These are phyloP conservation scores for Cenchrus fungigraminus DNA, from an alignment of 176 grass and related monocot genomes.

Conservation along the genomic window DNA sequence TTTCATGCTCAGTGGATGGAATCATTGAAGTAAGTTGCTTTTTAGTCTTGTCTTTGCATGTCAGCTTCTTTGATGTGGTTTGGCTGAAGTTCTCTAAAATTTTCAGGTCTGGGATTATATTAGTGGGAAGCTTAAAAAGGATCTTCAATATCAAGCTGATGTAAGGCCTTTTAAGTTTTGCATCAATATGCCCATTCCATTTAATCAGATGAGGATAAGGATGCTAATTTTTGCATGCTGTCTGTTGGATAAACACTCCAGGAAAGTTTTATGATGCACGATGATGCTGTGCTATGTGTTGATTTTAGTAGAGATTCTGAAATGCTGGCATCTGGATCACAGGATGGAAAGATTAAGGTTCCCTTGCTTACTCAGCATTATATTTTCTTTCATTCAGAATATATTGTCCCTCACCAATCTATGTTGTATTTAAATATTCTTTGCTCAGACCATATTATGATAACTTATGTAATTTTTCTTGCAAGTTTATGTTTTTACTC, in stretches of 20 bases:
- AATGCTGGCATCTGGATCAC: slow-evolving; percentile 90
- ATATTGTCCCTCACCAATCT: background rate
- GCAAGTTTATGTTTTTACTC: slow-evolving; percentile 19
- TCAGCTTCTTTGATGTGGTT: slow-evolving; percentile 7
- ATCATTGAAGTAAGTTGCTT: slow-evolving; percentile 83
- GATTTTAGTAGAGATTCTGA: slow-evolving; percentile 99
- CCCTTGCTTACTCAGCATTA: background rate
- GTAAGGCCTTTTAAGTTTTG: slow-evolving; percentile 53
- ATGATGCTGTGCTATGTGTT: slow-evolving; percentile 89
- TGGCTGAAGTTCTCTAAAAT: slow-evolving; percentile 34
- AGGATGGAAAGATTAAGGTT: slow-evolving; percentile 99
- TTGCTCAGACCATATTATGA: background rate
- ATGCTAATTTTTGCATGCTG: slow-evolving; percentile 25
- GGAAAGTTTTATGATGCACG: slow-evolving; percentile 99
- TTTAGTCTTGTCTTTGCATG: slow-evolving; percentile 29
- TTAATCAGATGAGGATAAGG: slow-evolving; percentile 10
- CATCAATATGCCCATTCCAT: slow-evolving; percentile 22
- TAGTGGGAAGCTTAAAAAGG: slow-evolving; percentile 98
- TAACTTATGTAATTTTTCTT: background rate
- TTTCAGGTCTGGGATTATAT: slow-evolving; percentile 98
- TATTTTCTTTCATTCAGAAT: slow-evolving; percentile 20
- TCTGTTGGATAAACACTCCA: slow-evolving; percentile 48
- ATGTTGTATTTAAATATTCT: background rate
- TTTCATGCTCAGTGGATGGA: slow-evolving; percentile 96
- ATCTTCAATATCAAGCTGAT: slow-evolving; percentile 99